Evolutionary conservation across 2,329 filamentous ascomycete species (phyloP).

Genomic region (Fusarium coicis): DNA sequence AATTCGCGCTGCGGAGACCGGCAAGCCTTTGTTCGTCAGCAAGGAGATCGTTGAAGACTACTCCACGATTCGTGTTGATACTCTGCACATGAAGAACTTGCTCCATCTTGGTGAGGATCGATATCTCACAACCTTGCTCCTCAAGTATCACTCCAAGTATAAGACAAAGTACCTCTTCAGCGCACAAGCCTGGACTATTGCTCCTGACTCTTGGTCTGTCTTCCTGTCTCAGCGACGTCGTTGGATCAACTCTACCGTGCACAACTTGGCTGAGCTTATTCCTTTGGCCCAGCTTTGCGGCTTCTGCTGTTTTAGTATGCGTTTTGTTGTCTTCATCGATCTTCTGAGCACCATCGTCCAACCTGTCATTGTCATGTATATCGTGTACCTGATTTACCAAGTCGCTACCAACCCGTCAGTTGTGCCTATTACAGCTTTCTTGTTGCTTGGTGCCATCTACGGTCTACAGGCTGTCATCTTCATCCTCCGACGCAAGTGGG

Average conservation of each 20-base stretch:
- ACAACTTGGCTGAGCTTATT: slow-evolving; percentile 96
- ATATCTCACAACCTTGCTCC: slow-evolving; percentile 91
- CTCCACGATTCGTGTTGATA: slow-evolving; percentile 93
- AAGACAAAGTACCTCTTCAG: slow-evolving; percentile 98
- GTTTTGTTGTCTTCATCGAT: slow-evolving; percentile 96
- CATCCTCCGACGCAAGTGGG: slow-evolving; percentile 96
- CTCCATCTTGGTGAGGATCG: slow-evolving; percentile 97
- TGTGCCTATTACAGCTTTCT: slow-evolving; percentile 86
- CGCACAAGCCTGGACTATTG: slow-evolving; percentile 96
- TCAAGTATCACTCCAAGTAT: slow-evolving; percentile 92
- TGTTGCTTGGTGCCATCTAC: slow-evolving; percentile 94
- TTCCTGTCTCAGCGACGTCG: slow-evolving; percentile 98
- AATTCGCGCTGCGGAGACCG: slow-evolving; percentile 91
- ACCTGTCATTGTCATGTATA: slow-evolving; percentile 89
- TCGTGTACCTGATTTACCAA: slow-evolving; percentile 86
- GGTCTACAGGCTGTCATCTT: slow-evolving; percentile 98
- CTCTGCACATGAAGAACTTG: slow-evolving; percentile 98
- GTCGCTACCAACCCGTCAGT: slow-evolving; percentile 69
- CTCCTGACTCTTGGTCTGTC: slow-evolving; percentile 91
- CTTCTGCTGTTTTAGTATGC: slow-evolving; percentile 99
- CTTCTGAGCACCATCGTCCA: slow-evolving; percentile 91
- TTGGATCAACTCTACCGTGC: slow-evolving; percentile 99
- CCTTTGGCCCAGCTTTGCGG: slow-evolving; percentile 94
- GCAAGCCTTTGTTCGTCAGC: slow-evolving; percentile 96
- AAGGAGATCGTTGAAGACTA: slow-evolving; percentile 90